These are phyloP conservation scores for Tetracentron sinense DNA, from an alignment of 164 flowering plant species.

Conservation along the genomic window DNA sequence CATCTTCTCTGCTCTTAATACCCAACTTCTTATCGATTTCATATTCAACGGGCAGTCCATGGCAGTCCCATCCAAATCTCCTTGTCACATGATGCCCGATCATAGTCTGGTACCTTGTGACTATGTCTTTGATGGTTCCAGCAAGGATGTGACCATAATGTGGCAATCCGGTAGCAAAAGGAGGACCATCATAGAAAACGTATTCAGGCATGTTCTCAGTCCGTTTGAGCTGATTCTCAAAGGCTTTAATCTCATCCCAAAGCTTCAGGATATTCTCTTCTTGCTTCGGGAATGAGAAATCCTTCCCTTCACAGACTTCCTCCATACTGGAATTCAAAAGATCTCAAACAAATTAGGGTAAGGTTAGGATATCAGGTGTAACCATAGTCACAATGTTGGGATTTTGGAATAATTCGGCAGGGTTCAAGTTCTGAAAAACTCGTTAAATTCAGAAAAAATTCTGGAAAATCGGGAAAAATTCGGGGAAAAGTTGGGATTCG, in stretches of 20 bases:
- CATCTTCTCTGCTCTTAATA: constrained; percentile 60
- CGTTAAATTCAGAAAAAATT: no score
- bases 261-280: constrained; percentile 53
- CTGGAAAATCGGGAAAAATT: no score
- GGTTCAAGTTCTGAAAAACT: no score
- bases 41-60: constrained; percentile 83
- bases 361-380: no score
- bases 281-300: constrained; percentile 70
- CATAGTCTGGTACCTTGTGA: constrained; percentile 83
- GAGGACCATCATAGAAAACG: constrained; percentile 97
- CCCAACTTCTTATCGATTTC: constrained; percentile 84
- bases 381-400: no score
- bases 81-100: constrained; percentile 90
- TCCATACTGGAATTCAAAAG: constrained; percentile 46
- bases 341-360: background rate
- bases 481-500: no score
- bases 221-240: constrained; percentile 62
- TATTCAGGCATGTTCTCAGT: constrained; percentile 66
- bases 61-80: constrained; percentile 98
- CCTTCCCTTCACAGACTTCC: constrained; percentile 84
- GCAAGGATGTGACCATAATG: constrained; percentile 98
- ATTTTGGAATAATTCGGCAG: no score
- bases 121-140: constrained; percentile 95
- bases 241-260: constrained; percentile 73
- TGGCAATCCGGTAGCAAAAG: constrained; percentile 96